A percentile compares a stretch with the other conserved stretches of the same genome.
Conservation (phyloP, 768 basidiomycete species). For the Terana coerulea region DNA sequence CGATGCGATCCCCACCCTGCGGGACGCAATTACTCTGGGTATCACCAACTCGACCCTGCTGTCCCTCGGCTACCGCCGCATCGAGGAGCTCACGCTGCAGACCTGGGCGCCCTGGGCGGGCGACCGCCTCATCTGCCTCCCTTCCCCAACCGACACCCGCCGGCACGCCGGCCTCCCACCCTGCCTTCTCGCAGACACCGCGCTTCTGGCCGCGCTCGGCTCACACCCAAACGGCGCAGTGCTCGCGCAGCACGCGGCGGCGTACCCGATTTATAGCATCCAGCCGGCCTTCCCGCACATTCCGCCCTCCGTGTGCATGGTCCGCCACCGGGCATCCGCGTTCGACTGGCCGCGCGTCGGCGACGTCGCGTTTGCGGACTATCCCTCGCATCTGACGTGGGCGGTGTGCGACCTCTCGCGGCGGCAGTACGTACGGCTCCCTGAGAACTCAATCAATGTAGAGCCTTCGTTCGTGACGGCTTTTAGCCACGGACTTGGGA, state of each 20-base stretch:
- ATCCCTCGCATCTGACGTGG: not conserved
- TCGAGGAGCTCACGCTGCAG: not conserved
- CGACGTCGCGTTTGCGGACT: not conserved
- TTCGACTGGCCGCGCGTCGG: not conserved
- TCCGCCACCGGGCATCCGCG: not conserved
- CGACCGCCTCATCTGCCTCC: not conserved
- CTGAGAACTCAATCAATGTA: too few relatives aligned
- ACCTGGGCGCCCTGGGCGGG: not conserved
- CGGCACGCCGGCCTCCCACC: not conserved
- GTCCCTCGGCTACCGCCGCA: not conserved
- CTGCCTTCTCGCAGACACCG: not conserved
- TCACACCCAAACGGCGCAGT: too few relatives aligned
- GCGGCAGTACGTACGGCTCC: constrained; percentile 4
- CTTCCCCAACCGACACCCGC: not conserved
- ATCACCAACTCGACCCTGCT: not conserved
- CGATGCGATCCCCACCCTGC: not conserved
- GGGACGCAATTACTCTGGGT: not conserved
- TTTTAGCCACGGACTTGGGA: too few relatives aligned
- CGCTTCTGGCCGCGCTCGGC: not conserved
- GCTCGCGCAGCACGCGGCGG: not conserved
- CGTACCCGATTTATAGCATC: not conserved
- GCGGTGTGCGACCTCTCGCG: constrained; percentile 3
- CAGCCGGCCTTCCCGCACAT: not conserved
- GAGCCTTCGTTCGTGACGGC: too few relatives aligned
- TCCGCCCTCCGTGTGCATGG: not conserved